Base-by-base conservation (phyloP, 805 yeast genomes). In the Starmerella kuoi region DNA sequence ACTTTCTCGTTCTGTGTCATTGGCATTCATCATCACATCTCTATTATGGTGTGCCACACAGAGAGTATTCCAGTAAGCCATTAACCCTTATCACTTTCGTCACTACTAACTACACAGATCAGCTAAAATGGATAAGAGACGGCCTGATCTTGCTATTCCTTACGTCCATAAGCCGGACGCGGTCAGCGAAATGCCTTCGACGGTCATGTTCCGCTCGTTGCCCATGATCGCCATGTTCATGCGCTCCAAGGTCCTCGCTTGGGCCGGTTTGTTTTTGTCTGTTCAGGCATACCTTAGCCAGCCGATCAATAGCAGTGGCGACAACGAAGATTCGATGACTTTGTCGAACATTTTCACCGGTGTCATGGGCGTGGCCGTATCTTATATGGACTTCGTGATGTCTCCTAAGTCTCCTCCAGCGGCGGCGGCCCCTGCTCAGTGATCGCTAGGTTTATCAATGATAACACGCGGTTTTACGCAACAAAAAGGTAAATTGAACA, bases 161-260 rank as follows among this genome's bases (percentile, higher is more conserved):
- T 60, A 57, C 48, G 60, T 54, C 26, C 59, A 55, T 44, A 32
- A 18, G 35, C 48, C 52, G 32, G 53, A 56, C 47, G 22, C 44
- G 35, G 49, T 49, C 38, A 35, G 38, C 15, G 37, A 28, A 35
- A 37, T 41, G 31, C 44, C 52, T 12, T 25, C 56, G 3, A 36
- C 52, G 44, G 21, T 41, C 24, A 42, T 60, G 42, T 42, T 58
- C 40, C 49, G 48, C 45, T 45, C 61, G 7, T 43, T 62, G 48
- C 66, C 66, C 17, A 51, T 62, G 53, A 61, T 60, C 14, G 66
- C 64, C 41, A 62, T 62, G 62, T 61, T 62, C 42, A 44, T 62
- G 52, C 46, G 60, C 39, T 60, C 63, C 44, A 58, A 58, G 52
- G 39, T 61, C 41, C 48, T 62, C 43, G 52, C 61, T 17, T 62